A percentile compares a stretch with the other conserved stretches of the same genome.
These are phyloP conservation scores for Suillus subluteus DNA, from an alignment of 768 basidiomycete genomes.

Conservation along the genomic window DNA sequence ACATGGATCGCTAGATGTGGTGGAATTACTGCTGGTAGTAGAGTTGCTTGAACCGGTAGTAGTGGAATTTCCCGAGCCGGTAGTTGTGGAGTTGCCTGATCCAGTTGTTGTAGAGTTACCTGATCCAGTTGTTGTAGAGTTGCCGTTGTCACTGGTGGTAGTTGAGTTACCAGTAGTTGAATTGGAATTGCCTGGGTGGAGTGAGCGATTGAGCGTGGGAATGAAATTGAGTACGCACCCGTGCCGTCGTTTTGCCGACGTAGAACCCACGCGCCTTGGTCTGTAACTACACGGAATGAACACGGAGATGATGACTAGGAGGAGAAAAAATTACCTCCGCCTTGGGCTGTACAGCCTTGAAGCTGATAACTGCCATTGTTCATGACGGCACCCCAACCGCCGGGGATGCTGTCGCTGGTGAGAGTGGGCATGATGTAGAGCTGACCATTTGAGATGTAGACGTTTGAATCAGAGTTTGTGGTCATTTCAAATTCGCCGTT, in stretches of 20 bases:
- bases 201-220: background rate
- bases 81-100: constrained; percentile 13
- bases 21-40: too few relatives aligned
- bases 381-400: constrained; percentile 40
- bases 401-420: constrained; percentile 49
- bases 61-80: constrained; percentile 13
- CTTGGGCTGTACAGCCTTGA: constrained; percentile 36
- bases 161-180: background rate
- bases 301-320: background rate
- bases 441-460: constrained; percentile 50
- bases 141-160: constrained; percentile 13
- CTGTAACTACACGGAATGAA: constrained; percentile 13
- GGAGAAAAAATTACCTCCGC: constrained; percentile 6
- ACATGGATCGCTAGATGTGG: constrained; percentile 40
- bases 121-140: constrained; percentile 13
- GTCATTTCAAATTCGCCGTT: constrained; percentile 64
- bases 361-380: constrained; percentile 43
- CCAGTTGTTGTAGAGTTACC: constrained; percentile 20
- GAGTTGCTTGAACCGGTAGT: background rate
- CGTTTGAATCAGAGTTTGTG: constrained; percentile 41
- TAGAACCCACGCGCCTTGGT: constrained; percentile 30
- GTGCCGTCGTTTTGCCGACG: constrained; percentile 25
- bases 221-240: constrained; percentile 28
- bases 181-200: background rate
- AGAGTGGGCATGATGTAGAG: constrained; percentile 65